Conservation (phyloP, 202 grass and related monocot genomes). For the Hordeum pubiflorum region DNA sequence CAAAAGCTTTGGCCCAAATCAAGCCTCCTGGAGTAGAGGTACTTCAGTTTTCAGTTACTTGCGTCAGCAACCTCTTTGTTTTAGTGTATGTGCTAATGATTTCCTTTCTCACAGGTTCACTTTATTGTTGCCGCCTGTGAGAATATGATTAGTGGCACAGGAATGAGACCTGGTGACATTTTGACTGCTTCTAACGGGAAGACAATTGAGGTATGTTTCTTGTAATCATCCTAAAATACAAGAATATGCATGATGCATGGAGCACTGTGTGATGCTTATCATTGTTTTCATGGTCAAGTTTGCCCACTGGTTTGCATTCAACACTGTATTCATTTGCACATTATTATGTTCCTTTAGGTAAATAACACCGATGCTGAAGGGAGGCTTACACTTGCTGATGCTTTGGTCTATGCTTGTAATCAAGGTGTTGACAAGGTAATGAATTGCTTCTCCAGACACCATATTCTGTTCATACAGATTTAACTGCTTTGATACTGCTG, state of each 20-base stretch:
- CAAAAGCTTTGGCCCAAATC: slow-evolving; percentile 90
- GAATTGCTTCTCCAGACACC: neutral
- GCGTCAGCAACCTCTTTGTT: neutral
- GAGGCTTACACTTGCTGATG: slow-evolving; percentile 95
- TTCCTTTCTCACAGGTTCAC: slow-evolving; percentile 59
- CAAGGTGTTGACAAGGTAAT: slow-evolving; percentile 95
- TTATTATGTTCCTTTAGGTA: slow-evolving; percentile 45
- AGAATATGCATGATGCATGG: neutral
- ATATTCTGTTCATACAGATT: neutral
- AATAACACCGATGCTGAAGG: slow-evolving; percentile 98
- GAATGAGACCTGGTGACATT: slow-evolving; percentile 98
- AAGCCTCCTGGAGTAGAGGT: slow-evolving; percentile 95
- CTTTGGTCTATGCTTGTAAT: slow-evolving; percentile 93
- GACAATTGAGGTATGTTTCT: slow-evolving; percentile 75
- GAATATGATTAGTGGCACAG: slow-evolving; percentile 99
- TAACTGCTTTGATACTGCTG: neutral
- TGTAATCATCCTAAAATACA: neutral
- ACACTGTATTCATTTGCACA: neutral
- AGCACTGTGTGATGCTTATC: neutral
- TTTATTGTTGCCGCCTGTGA: slow-evolving; percentile 98
- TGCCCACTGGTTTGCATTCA: neutral
- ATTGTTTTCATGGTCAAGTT: neutral
- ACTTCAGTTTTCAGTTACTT: slow-evolving; percentile 6
- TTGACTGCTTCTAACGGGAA: slow-evolving; percentile 94
- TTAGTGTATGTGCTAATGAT: slow-evolving; percentile 1